Base-by-base conservation (phyloP, 2,329 filamentous ascomycete species). In the Cordyceps cateniannulata region DNA sequence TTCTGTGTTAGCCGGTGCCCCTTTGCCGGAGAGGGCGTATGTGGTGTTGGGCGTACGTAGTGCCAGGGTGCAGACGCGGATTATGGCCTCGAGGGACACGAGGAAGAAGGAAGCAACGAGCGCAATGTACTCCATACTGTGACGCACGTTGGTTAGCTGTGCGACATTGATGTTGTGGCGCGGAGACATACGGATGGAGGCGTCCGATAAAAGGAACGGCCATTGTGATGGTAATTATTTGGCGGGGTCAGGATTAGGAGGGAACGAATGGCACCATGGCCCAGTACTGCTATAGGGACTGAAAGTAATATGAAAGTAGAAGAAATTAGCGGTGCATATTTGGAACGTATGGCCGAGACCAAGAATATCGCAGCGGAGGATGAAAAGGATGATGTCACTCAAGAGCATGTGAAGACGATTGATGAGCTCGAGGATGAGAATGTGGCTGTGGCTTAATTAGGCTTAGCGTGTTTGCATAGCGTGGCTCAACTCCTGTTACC, bases 31-130 rank as follows among this genome's bases (percentile, higher is more conserved):
- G 52, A 18, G 10, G 50, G 40, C 52, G 44, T 40, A 47, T 45
- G 18, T 5, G n/a, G 42, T 20, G 42, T 29, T 4, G 42, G 44
- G 57, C 50, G 35, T 77, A 93, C 89, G 95, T 47, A 99, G 83
- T 40, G 91, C 90, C 63, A 97, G 83, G 1, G 95, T 98, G 64
- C 96, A 84, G 62, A 96, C 79, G 68, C 93, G 87, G 68, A 96
- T 88, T 63, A 96, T 70, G 61, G 87, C 86, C 74, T 99, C 95
- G 66, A 96, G 81, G 51, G 85, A 81, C 62, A 98, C 87, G 42
- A 99, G 83, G 57, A 91, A 69, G 69, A 98, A 89, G 8, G 93
- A 98, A 60, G 87, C 86, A 51, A 95, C 76, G 48, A 99, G 84
- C 44, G 93, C 91, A 64, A 96, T 76, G 77, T 98, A 98, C 77